A percentile compares a stretch with the other conserved stretches of the same genome.
Evolutionary conservation across 495 filamentous ascomycete genomes (phyloP).

Genomic region (Evernia prunastri): DNA sequence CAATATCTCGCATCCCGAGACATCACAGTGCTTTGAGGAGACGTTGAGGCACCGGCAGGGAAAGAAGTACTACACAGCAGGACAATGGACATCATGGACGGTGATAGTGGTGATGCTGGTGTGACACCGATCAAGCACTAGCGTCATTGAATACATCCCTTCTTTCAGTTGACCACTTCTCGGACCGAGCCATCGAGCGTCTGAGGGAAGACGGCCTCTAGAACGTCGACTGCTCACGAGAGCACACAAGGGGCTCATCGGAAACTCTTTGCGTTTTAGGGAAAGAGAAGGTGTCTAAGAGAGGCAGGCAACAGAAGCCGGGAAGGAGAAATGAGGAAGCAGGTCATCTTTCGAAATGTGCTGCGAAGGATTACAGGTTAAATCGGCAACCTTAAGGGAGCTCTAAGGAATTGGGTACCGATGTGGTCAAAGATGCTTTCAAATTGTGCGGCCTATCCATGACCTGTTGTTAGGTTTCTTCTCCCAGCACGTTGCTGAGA

Average conservation of each 20-base stretch:
- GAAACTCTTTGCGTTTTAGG: not conserved
- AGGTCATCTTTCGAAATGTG: conserved; percentile 1
- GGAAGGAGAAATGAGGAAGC: not conserved
- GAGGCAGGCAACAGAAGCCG: not conserved
- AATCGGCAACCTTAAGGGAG: not conserved
- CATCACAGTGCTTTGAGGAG: not conserved
- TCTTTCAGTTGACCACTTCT: not conserved
- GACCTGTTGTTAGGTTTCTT: not conserved
- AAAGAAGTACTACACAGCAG: not conserved
- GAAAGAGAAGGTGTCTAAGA: not conserved
- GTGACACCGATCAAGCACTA: not conserved
- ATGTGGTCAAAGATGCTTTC: no score
- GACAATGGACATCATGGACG: not conserved
- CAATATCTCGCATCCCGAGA: not conserved
- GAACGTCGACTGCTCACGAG: not conserved
- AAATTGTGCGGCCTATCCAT: not conserved
- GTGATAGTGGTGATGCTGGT: not conserved
- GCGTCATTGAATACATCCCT: not conserved
- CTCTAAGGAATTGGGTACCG: no score
- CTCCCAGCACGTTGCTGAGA: not conserved
- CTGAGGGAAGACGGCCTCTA: conserved; percentile 1
- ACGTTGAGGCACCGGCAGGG: not conserved
- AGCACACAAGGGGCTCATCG: not conserved
- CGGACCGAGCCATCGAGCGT: not conserved
- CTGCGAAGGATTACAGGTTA: not conserved